A percentile compares a stretch with the other conserved stretches of the same genome.
Evolutionary conservation across 140 eudicot species (phyloP).

Genomic region (Erigeron philadelphicus): DNA sequence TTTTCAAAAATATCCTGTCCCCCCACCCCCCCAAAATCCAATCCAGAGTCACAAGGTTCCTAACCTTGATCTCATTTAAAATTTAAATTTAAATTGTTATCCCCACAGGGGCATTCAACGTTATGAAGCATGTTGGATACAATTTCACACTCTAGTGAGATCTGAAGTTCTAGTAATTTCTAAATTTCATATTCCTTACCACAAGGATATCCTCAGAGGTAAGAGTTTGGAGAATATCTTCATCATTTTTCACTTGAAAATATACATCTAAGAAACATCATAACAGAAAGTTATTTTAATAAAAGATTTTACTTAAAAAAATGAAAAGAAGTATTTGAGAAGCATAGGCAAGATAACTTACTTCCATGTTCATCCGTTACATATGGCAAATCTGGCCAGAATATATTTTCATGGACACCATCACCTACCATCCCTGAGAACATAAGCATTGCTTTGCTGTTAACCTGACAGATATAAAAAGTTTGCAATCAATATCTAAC

Average conservation of each 20-base stretch:
- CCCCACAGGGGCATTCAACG: too few relatives aligned
- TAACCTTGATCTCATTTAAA: too few relatives aligned
- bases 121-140: conserved; percentile 1
- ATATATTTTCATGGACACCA: conserved; percentile 69
- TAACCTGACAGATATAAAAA: conserved; percentile 48
- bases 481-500: conserved; percentile 19
- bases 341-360: conserved; percentile 30
- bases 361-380: conserved; percentile 93
- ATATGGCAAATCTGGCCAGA: conserved; percentile 96
- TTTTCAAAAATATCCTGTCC: too few relatives aligned
- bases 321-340: not conserved
- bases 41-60: too few relatives aligned
- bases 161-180: not conserved
- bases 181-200: conserved; percentile 44
- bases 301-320: not conserved
- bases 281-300: not conserved
- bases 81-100: too few relatives aligned
- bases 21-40: too few relatives aligned
- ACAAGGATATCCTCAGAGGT: conserved; percentile 71
- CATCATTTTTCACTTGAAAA: conserved; percentile 89
- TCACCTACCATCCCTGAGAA: conserved; percentile 62
- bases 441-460: conserved; percentile 89
- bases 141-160: not conserved
- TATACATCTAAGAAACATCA: conserved; percentile 61
- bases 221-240: conserved; percentile 80